phyloP scores from a whole-genome alignment of 768 basidiomycete species.

The Postia placenta region DNA sequence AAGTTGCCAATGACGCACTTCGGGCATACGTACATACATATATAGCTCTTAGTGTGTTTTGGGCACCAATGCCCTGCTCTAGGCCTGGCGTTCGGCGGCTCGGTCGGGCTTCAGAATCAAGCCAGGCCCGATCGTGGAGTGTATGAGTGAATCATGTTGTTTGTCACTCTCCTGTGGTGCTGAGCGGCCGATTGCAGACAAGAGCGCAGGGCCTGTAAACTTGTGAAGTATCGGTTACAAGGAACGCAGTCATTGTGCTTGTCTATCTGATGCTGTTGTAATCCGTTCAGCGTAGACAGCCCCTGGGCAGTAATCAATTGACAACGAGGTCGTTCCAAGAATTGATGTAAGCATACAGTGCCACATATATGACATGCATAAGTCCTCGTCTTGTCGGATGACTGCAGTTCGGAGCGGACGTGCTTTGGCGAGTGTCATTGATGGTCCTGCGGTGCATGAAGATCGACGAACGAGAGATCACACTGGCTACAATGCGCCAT shows the following conservation, averaged over 20 bases:
- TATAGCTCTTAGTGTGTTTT: too few relatives aligned
- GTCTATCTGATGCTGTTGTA: conserved; percentile 24
- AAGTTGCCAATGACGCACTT: too few relatives aligned
- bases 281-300: neutral
- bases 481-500: neutral
- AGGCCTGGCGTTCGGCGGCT: too few relatives aligned
- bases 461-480: neutral
- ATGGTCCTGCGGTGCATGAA: neutral
- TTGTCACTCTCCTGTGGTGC: too few relatives aligned
- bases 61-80: too few relatives aligned
- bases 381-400: too few relatives aligned
- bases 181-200: conserved; percentile 54
- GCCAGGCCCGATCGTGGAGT: too few relatives aligned
- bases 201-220: conserved; percentile 31
- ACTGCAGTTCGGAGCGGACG: neutral
- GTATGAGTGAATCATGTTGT: too few relatives aligned
- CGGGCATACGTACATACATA: too few relatives aligned
- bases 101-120: too few relatives aligned
- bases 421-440: neutral
- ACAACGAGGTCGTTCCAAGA: neutral
- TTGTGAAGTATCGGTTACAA: conserved; percentile 40
- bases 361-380: neutral
- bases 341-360: neutral
- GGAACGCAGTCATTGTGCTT: conserved; percentile 34
- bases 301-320: neutral